phyloP scores from a whole-genome alignment of 2,329 filamentous ascomycete genomes.

The Immersiporthe knoxdaviesiana region DNA sequence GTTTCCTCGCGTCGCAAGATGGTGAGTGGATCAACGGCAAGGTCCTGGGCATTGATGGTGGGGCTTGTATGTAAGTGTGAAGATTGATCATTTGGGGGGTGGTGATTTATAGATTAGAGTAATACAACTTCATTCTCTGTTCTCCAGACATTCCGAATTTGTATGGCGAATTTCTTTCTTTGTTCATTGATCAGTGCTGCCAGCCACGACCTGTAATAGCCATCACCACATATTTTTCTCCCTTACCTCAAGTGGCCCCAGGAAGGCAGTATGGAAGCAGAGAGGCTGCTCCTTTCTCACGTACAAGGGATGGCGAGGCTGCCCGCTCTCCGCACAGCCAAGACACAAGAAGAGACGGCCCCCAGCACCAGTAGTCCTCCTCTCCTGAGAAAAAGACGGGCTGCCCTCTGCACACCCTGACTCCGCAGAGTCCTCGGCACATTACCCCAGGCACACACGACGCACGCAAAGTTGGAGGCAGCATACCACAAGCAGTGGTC shows the following conservation, averaged over 20 bases:
- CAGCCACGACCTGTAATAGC: too few relatives aligned
- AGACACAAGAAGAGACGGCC: background rate
- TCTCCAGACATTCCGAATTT: background rate
- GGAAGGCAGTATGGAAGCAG: background rate
- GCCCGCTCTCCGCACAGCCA: background rate
- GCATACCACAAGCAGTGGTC: background rate
- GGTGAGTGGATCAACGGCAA: conserved; percentile 53
- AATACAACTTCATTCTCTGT: too few relatives aligned
- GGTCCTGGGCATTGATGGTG: conserved; percentile 43
- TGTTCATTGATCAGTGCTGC: too few relatives aligned
- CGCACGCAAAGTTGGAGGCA: background rate
- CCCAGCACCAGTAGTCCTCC: background rate
- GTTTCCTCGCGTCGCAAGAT: conserved; percentile 53
- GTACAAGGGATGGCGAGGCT: conserved; percentile 4
- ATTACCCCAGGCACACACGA: conserved; percentile 5
- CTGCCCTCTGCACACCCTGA: background rate
- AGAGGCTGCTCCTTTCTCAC: background rate
- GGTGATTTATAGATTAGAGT: too few relatives aligned
- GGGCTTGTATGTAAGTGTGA: conserved; percentile 38
- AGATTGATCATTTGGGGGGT: background rate
- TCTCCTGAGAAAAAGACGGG: background rate
- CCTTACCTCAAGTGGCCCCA: background rate
- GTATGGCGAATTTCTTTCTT: background rate
- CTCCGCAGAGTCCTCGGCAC: background rate
- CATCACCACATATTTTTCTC: background rate